Base-by-base conservation (phyloP, 1,139 yeast genomes). In the Scheffersomyces lignicola region DNA sequence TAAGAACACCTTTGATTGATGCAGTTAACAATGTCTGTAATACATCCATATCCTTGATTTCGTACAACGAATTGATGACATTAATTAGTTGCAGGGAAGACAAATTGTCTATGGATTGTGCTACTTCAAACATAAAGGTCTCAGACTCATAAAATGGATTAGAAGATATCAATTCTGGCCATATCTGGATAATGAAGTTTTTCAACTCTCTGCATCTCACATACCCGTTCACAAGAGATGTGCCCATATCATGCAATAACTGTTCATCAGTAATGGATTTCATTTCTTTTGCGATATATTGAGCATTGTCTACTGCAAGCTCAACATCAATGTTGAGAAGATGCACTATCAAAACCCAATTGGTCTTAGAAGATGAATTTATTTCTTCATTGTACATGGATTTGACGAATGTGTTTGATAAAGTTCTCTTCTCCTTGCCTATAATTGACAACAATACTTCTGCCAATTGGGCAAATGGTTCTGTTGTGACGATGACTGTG, bases 181-280 rank as follows among this genome's bases (percentile, higher is more conserved):
- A 81, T 10, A 67, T 52, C 1, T 47, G 41, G 3, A 59, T 54
- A 33, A 78, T 62, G 44, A 83, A 83, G 4, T 58, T 55, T 7
- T 58, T 58, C 29, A 79, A 61, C 36, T 82, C 88, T 62, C 94
- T 74, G 5, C 82, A 82, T 44, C 65, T 73, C 4, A 69, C 62
- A 48, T 70, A 75, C 8, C 83, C 73, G 7, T 62, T 57, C 3
- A 79, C 56, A 11, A 81, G 43, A 17, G 64, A 60, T 2, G 54
- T 48, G 32, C 73, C 69, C n/a, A 76, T 49, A 1, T 39, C 37
- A 5, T 45, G 39, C 7, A 45, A 36, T 1, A 41, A 24, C 1
- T 41, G 31, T 5, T 38, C 35, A 9, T 40, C 38, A 7, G 34
- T 24, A 11, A 31, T 33, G 36, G 37, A 30, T 16, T 18, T 35